Evolutionary conservation across 2,329 filamentous ascomycete species (phyloP).

Genomic region (Bipolaris oryzae): DNA sequence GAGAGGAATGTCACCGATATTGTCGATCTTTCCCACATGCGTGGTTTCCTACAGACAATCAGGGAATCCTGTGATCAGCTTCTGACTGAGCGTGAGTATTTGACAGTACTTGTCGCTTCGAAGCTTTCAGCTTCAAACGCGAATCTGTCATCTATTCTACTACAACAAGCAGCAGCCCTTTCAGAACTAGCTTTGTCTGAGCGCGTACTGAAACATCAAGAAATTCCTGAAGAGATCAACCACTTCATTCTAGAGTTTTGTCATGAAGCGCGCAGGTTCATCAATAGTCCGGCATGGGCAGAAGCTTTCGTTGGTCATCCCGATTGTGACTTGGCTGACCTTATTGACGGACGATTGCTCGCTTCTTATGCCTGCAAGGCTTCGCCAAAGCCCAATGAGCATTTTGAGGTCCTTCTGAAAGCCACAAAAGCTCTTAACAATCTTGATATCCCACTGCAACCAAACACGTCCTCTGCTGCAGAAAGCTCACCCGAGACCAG

Average conservation of each 20-base stretch:
- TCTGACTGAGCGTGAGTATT: constrained; percentile 45
- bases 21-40: constrained; percentile 24
- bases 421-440: constrained; percentile 30
- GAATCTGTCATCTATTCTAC: constrained; percentile 47
- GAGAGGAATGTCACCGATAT: constrained; percentile 15
- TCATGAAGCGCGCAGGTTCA: constrained; percentile 42
- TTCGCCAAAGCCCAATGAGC: constrained; percentile 24
- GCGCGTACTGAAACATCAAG: constrained; percentile 41
- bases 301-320: constrained; percentile 28
- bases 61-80: constrained; percentile 23
- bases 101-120: constrained; percentile 41
- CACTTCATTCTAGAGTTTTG: constrained; percentile 49
- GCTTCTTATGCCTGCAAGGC: constrained; percentile 33
- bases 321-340: constrained; percentile 58
- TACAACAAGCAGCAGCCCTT: constrained; percentile 53
- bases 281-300: constrained; percentile 49
- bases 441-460: constrained; percentile 18
- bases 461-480: constrained; percentile 8
- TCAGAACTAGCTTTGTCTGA: constrained; percentile 51
- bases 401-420: constrained; percentile 24
- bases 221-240: constrained; percentile 42
- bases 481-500: constrained; percentile 2
- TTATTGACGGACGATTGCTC: constrained; percentile 61
- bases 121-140: constrained; percentile 41
- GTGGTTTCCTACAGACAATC: constrained; percentile 28